Evolutionary conservation across 805 yeast species (phyloP).

Genomic region (Candida golubevii): DNA sequence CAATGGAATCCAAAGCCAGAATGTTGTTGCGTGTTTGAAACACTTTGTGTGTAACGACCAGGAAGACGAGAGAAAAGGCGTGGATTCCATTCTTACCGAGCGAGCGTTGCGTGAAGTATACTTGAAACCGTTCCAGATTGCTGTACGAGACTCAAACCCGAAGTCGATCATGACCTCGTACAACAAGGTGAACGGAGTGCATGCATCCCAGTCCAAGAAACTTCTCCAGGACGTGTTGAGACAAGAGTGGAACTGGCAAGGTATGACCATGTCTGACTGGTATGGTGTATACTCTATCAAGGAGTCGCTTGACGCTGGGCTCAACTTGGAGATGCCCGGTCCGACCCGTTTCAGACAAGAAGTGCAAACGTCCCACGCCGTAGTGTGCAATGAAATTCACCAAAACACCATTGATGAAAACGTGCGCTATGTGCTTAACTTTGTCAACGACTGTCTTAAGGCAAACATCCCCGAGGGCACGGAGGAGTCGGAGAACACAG

Average conservation of each 20-base stretch:
- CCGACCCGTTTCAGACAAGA: conserved; percentile 45
- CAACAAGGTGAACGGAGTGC: conserved; percentile 59
- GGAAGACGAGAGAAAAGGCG: conserved; percentile 50
- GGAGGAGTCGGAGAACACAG: conserved; percentile 22
- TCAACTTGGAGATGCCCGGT: conserved; percentile 69
- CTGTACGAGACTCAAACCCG: conserved; percentile 50
- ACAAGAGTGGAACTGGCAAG: conserved; percentile 55
- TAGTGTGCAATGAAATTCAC: conserved; percentile 39
- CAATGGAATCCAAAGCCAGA: conserved; percentile 50
- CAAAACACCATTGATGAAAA: conserved; percentile 42
- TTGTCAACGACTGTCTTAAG: conserved; percentile 41
- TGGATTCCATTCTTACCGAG: conserved; percentile 48
- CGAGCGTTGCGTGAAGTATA: conserved; percentile 65
- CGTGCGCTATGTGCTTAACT: conserved; percentile 43
- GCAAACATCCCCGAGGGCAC: conserved; percentile 39
- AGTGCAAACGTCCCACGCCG: conserved; percentile 38
- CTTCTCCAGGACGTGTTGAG: conserved; percentile 46
- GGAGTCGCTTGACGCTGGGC: conserved; percentile 48
- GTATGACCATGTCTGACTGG: conserved; percentile 63
- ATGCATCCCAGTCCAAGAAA: conserved; percentile 44
- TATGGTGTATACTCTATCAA: conserved; percentile 49
- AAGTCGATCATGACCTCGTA: conserved; percentile 58
- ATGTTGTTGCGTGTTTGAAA: conserved; percentile 54
- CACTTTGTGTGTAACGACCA: conserved; percentile 62
- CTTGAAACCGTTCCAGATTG: conserved; percentile 59